Conservation (phyloP, 2,329 filamentous ascomycete species). For the Colletotrichum chrysophilum region DNA sequence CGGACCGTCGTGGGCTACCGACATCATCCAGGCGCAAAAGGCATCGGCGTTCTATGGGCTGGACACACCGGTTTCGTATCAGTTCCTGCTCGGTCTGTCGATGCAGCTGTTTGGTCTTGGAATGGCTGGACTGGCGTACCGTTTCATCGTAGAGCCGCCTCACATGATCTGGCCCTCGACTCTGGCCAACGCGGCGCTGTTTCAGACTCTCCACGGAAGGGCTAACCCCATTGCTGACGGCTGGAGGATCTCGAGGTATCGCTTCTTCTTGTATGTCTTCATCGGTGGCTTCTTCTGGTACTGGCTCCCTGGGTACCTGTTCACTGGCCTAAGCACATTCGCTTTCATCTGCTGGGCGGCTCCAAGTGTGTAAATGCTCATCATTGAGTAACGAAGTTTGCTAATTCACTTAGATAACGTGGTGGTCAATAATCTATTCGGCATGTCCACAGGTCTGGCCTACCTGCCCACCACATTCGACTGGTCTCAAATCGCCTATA, state of each 20-base stretch:
- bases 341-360: slow-evolving; percentile 53
- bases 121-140: slow-evolving; percentile 43
- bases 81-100: slow-evolving; percentile 47
- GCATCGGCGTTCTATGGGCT: slow-evolving; percentile 46
- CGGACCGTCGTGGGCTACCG: slow-evolving; percentile 45
- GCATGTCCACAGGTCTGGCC: slow-evolving; percentile 33
- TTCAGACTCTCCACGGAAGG: slow-evolving; percentile 44
- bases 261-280: slow-evolving; percentile 42
- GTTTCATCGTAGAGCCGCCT: slow-evolving; percentile 49
- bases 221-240: slow-evolving; percentile 39
- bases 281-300: slow-evolving; percentile 50
- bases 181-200: slow-evolving; percentile 47
- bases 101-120: slow-evolving; percentile 56
- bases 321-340: slow-evolving; percentile 46
- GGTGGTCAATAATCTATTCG: slow-evolving; percentile 74
- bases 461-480: slow-evolving; percentile 33
- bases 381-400: not conserved
- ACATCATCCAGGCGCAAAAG: slow-evolving; percentile 49
- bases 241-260: slow-evolving; percentile 37
- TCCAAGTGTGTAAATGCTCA: slow-evolving; percentile 25
- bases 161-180: slow-evolving; percentile 53
- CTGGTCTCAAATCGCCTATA: slow-evolving; percentile 29
- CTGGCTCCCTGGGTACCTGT: slow-evolving; percentile 53
- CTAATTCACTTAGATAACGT: slow-evolving; percentile 51
- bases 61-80: slow-evolving; percentile 43